A percentile compares a stretch with the other conserved stretches of the same genome.
Evolutionary conservation across 2,329 filamentous ascomycete genomes (phyloP).

Genomic region (Fusarium pseudoanthophilum): DNA sequence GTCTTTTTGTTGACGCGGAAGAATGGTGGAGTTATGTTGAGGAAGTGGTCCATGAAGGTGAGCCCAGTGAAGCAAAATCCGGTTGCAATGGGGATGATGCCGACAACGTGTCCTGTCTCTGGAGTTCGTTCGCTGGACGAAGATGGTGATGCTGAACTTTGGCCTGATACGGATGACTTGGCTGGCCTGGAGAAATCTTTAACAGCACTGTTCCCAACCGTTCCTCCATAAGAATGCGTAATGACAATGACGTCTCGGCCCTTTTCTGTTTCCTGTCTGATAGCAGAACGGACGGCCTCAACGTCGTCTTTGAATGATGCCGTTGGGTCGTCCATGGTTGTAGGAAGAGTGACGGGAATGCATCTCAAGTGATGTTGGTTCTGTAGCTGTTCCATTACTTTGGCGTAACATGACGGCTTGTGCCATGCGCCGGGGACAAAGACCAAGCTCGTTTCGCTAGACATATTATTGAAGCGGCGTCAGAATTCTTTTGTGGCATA

Average conservation of each 20-base stretch:
- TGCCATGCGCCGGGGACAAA: constrained; percentile 1
- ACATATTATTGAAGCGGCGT: too few relatives aligned
- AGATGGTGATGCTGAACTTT: fast-evolving
- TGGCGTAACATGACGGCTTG: not conserved
- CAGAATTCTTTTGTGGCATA: too few relatives aligned
- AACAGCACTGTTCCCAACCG: not conserved
- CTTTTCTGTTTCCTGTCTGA: not conserved
- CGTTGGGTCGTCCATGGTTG: not conserved
- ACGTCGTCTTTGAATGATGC: not conserved
- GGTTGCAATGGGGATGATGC: not conserved
- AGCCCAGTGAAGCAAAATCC: not conserved
- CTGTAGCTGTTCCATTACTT: not conserved
- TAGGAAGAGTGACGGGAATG: not conserved
- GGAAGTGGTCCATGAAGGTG: not conserved
- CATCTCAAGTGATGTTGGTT: not conserved
- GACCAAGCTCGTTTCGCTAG: not conserved
- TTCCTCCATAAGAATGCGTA: constrained; percentile 1
- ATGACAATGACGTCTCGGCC: not conserved
- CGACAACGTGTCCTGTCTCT: not conserved
- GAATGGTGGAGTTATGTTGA: not conserved
- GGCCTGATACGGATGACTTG: not conserved
- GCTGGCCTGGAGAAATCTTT: not conserved
- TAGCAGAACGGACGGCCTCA: not conserved
- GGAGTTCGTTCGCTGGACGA: fast-evolving
- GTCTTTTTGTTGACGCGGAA: constrained; percentile 2